Evolutionary conservation across 1,139 yeast genomes (phyloP).

Genomic region (Kodamaea fungicola): DNA sequence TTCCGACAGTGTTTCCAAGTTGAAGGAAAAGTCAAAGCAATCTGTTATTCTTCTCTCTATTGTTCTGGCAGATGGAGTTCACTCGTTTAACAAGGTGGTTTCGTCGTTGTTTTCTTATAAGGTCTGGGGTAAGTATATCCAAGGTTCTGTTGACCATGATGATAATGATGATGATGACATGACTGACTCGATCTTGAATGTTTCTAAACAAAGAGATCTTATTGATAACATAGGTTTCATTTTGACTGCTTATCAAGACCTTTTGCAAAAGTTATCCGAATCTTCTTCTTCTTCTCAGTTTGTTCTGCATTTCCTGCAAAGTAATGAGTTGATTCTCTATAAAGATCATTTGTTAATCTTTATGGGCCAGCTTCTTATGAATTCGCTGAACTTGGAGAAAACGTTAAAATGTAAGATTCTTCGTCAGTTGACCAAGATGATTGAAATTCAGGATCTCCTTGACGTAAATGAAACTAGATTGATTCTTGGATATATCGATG

Average conservation of each 20-base stretch:
- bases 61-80: constrained; percentile 38
- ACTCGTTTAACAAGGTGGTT: constrained; percentile 47
- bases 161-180: constrained; percentile 12
- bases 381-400: constrained; percentile 63
- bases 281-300: constrained; percentile 10
- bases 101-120: constrained; percentile 29
- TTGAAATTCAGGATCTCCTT: constrained; percentile 46
- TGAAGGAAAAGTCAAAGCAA: constrained; percentile 56
- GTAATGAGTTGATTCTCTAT: constrained; percentile 31
- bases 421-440: constrained; percentile 57
- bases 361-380: constrained; percentile 63
- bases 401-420: constrained; percentile 66
- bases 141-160: neutral
- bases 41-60: constrained; percentile 58
- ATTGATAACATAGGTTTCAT: constrained; percentile 60
- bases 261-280: constrained; percentile 12
- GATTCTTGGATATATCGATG: constrained; percentile 65
- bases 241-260: constrained; percentile 29
- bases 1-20: constrained; percentile 46
- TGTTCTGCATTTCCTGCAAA: constrained; percentile 11
- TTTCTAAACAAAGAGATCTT: constrained; percentile 57
- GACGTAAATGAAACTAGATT: constrained; percentile 54
- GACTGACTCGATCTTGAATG: constrained; percentile 35
- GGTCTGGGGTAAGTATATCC: constrained; percentile 38
- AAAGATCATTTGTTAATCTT: constrained; percentile 68